Evolutionary conservation across 192 early-diverging fungal genomes (phyloP), one percentile per base, ranked within the genome.

Genomic region (Rhizophagus sp.): DNA sequence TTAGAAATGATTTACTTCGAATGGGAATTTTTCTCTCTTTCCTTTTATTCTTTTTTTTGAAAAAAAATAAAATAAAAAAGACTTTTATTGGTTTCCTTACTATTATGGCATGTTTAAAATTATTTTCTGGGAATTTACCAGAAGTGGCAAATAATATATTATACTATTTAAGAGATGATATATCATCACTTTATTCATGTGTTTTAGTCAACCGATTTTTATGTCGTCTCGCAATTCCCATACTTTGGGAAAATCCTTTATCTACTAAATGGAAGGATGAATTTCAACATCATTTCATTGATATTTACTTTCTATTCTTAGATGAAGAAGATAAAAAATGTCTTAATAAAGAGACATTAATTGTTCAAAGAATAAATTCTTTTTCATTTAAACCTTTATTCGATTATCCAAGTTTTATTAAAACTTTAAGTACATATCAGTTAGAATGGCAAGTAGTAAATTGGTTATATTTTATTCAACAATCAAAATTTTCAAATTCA

Each of bases 181-280:
- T 4, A 5, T 0, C 12, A 3, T 33, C 27, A 34, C 30, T 66
- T 33, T 30, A 66, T 66, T 66, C 65, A 66, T 66, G 65, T 30
- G 8, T 33, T 27, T 17, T 66, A 30, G 65, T 66, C 3, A 66
- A 33, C 30, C 30, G 65, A 33, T 33, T 33, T 66, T 66, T 19
- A n/a, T 66, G 65, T 30, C 25, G 30, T 33, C 25, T 66, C 4
- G 4, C 65, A 4, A 34, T 66, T 66, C 65, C 65, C 30, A 66
- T 33, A 27, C 65, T 66, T 66, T 66, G 65, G 65, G 27, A 33
- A 30, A 27, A 66, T 66, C 65, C 65, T 17, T 66, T 66, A 24
- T 17, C 30, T 3, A 57, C 17, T 19, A 19, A 15, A 17, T 66
- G 25, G 13, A 27, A 30, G 4, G 30, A 33, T 15, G 12, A 34